A percentile compares a stretch with the other conserved stretches of the same genome.
These are phyloP conservation scores for Cordyceps fumosorosea DNA, from an alignment of 2,329 filamentous ascomycete species.

Conservation along the genomic window DNA sequence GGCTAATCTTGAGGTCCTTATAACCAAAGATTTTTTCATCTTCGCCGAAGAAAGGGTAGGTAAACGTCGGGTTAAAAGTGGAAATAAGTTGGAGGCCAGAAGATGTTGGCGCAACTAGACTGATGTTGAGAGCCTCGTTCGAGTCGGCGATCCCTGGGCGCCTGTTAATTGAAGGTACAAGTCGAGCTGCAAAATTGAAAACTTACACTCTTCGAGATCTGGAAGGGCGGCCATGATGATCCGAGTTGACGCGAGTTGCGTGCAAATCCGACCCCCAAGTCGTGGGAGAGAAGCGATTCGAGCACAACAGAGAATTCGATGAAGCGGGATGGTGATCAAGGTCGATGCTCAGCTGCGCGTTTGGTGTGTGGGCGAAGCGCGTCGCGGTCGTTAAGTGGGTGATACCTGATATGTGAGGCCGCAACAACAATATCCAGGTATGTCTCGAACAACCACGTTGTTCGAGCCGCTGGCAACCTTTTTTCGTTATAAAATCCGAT, in stretches of 20 bases:
- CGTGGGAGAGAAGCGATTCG: background rate
- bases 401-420: background rate
- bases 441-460: no score
- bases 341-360: background rate
- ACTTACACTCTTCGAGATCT: constrained; percentile 29
- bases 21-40: constrained; percentile 89
- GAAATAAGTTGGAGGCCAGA: constrained; percentile 50
- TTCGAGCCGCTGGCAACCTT: no score
- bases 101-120: constrained; percentile 46
- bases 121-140: constrained; percentile 57
- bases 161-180: constrained; percentile 15
- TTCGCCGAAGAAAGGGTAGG: constrained; percentile 90
- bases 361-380: background rate
- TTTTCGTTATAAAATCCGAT: no score
- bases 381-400: constrained; percentile 8
- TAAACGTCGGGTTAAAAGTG: constrained; percentile 78
- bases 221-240: constrained; percentile 24
- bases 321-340: background rate
- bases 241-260: background rate
- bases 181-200: background rate
- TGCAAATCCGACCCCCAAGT: background rate
- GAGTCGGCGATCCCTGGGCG: constrained; percentile 51
- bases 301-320: background rate
- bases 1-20: constrained; percentile 67
- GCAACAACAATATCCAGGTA: background rate